Evolutionary conservation across 2,329 filamentous ascomycete species (phyloP).

Genomic region (Rhexocercosporidium sp.): DNA sequence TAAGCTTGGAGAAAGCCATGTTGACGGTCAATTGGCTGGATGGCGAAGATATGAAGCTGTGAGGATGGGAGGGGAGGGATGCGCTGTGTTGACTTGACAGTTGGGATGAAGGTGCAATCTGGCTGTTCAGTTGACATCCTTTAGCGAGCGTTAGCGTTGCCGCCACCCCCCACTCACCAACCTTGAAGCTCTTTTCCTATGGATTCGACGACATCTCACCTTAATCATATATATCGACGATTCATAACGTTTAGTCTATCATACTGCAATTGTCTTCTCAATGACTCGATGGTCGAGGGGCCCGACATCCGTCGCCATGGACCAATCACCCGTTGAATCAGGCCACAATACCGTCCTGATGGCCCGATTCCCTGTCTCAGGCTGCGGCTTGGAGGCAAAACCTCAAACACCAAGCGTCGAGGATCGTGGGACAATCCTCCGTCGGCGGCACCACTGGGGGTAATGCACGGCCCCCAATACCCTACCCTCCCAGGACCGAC

Average conservation of each 20-base stretch:
- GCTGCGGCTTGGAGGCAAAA: constrained; percentile 30
- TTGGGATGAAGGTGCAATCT: constrained; percentile 7
- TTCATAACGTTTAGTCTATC: neutral
- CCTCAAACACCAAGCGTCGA: constrained; percentile 35
- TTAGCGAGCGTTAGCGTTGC: constrained; percentile 13
- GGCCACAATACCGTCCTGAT: neutral
- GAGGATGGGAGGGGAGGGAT: no score
- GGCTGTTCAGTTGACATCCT: constrained; percentile 12
- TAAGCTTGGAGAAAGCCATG: constrained; percentile 78
- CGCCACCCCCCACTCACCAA: neutral
- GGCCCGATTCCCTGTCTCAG: constrained; percentile 27
- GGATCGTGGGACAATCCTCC: constrained; percentile 16
- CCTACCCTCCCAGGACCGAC: constrained; percentile 21
- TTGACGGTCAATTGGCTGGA: constrained; percentile 40
- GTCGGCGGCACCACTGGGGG: neutral
- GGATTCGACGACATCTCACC: no score
- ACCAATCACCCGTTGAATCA: neutral
- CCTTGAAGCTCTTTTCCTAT: no score
- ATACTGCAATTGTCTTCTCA: no score
- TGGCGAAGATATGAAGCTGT: neutral
- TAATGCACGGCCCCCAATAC: neutral
- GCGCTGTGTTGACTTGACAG: constrained; percentile 1
- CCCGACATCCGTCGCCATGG: neutral
- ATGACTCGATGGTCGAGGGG: no score
- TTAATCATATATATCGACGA: no score